Base-by-base conservation (phyloP, 2,329 filamentous ascomycete species). In the Diaporthe aspalathi region DNA sequence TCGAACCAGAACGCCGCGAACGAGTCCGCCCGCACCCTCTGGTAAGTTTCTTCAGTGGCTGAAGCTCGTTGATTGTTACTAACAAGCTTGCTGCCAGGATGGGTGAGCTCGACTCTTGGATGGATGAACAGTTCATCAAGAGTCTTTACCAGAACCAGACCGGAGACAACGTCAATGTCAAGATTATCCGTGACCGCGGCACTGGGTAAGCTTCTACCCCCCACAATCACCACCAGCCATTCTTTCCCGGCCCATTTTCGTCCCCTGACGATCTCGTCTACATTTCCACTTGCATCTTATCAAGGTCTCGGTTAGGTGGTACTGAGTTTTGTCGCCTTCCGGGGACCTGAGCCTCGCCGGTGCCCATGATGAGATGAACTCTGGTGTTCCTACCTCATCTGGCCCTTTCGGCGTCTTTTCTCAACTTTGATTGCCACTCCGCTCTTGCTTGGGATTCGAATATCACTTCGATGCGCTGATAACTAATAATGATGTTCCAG, bases 141-240 rank as follows among this genome's bases (percentile, higher is more conserved):
- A 96, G 93, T 77, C 91, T 98, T 56, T 98, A 94, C 89, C 80
- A 86, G 74, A 97, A 94, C 79, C 91, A 95, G 78, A 93, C 97
- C 85, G 94, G 93, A 76, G 96, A 98, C 84, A 91, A 91, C 74
- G 96, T 99, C 78, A 98, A 98, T 78, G 96, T 99, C 77, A 99
- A 99, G 90, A 97, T 99, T 89, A 99, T 99, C 79, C 94, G 96
- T 76, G 96, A 99, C 86, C 98, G 98, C 84, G 97, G 97, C 83
- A 98, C 95, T 80, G 96, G 95, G 94, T 97, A 83, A 69, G 85
- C 77, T 56, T 22, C 5, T 27, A 50, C 73, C 38, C 50, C 43
- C 45, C n/a, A 17, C n/a, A 24, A 20, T 9, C 27, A 62, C n/a
- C 16, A 54, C 45, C 52, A 24, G 24, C 67, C 60, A 16, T n/a